Base-by-base conservation (phyloP, 1,284 basidiomycete species). In the Thelephora terrestris region DNA sequence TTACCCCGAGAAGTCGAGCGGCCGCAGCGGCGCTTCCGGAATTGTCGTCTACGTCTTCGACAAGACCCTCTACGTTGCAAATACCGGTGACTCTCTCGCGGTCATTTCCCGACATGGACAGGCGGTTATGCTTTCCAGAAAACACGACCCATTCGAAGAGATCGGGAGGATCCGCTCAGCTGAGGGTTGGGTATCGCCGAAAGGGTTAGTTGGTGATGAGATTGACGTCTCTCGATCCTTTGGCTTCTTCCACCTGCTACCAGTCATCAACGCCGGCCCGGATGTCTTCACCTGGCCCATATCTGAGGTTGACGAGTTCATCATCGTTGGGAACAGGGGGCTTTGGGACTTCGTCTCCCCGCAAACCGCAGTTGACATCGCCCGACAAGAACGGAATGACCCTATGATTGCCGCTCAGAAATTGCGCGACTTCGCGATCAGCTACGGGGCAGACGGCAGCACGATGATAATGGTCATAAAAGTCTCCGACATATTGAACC, bases 391-490 rank as follows among this genome's bases (percentile, higher is more conserved):
- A 61, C 70, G 79, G 24, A 76, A 78, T 16, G 91, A 98, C 62
- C 92, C 94, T 0, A 97, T 97, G 92, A 83, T 94, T 58, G 95
- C 96, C 3, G 91, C 95, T 0, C 94, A 97, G 69, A 98, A 97
- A 71, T 69, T 99, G 47, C 79, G 96, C 48, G 96, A 99, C 65
- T 89, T 97, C 57, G 93, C 96, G 9, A 89, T 99, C 61, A 92
- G 91, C 58, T 98, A 98, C 65, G 96, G 96, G 12, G 93, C 93
- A 7, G 85, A 91, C 54, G 90, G 91, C 14, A 91, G 85, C 53
- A 86, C 90, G 50, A 96, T 98, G 92, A 93, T 99, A 67, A 98
- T 99, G 95, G 92, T 98, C 34, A 80, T 99, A 55, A 81, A 81
- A 44, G 75, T 97, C 14, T 79, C 79, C 10, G 91, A 91, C 59